Conservation (phyloP, 1,284 basidiomycete species). For the Ceratobasidium theobromae region DNA sequence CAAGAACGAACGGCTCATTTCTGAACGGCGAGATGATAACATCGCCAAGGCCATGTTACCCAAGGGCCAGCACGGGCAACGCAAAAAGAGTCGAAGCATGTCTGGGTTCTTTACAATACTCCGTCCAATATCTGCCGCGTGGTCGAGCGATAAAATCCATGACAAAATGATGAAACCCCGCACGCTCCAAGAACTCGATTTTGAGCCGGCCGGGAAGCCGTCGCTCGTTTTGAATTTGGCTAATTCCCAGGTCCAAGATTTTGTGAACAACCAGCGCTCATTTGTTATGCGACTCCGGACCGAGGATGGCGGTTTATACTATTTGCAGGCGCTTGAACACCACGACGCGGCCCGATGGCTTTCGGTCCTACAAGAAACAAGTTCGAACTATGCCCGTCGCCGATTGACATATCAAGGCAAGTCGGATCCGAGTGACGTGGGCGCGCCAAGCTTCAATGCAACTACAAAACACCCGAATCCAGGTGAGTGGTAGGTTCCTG, state of each 20-base stretch:
- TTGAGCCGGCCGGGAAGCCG: conserved; percentile 65
- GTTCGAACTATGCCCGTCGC: conserved; percentile 69
- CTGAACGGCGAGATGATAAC: conserved; percentile 70
- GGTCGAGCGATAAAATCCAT: conserved; percentile 19
- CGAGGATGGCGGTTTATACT: conserved; percentile 79
- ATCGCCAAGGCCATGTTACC: conserved; percentile 65
- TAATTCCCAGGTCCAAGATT: conserved; percentile 65
- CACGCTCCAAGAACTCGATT: conserved; percentile 72
- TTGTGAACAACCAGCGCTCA: conserved; percentile 75
- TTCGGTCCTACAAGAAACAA: conserved; percentile 65
- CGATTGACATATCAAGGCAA: conserved; percentile 78
- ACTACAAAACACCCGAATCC: conserved; percentile 55
- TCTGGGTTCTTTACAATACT: conserved; percentile 77
- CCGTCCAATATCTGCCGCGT: conserved; percentile 66
- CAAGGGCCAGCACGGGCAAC: conserved; percentile 66
- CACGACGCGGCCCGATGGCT: conserved; percentile 74
- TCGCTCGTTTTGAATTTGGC: conserved; percentile 69
- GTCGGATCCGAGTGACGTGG: conserved; percentile 60
- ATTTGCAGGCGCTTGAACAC: conserved; percentile 68
- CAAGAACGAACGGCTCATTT: conserved; percentile 64
- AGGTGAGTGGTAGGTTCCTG: conserved; percentile 49
- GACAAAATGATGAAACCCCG: conserved; percentile 46
- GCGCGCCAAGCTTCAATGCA: conserved; percentile 12
- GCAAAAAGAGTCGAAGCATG: conserved; percentile 69
- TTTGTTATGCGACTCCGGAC: conserved; percentile 79